A percentile compares a stretch with the other conserved stretches of the same genome.
Conservation (phyloP, 2,329 filamentous ascomycete species). For the Colletotrichum sp. region DNA sequence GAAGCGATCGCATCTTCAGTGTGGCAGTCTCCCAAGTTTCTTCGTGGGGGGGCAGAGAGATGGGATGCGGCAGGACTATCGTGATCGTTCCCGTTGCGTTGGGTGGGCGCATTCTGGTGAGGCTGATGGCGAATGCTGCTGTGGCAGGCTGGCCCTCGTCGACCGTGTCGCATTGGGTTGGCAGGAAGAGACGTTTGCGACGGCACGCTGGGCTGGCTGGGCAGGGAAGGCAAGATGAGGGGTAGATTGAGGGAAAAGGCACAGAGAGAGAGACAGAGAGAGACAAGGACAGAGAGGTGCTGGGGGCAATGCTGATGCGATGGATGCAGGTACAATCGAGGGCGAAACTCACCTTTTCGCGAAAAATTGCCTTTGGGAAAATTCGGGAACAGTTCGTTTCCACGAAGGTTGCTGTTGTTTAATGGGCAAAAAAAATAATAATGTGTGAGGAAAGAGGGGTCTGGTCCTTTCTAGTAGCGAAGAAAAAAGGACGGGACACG, state of each 20-base stretch:
- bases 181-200: background rate
- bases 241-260: background rate
- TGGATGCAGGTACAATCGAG: background rate
- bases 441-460: constrained; percentile 20
- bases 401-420: constrained; percentile 8
- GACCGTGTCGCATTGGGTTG: background rate
- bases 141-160: background rate
- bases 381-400: background rate
- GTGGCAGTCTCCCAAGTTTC: background rate
- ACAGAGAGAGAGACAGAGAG: background rate
- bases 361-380: constrained; percentile 10
- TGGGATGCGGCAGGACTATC: background rate
- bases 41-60: background rate
- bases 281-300: background rate
- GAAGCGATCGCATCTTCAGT: background rate
- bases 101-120: background rate
- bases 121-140: background rate
- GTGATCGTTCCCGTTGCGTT: background rate
- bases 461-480: constrained; percentile 3
- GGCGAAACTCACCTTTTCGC: constrained; percentile 17
- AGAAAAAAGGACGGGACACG: background rate
- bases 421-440: constrained; percentile 7
- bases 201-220: background rate
- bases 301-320: background rate
- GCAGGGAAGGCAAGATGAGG: background rate